Conservation (phyloP, 1,284 basidiomycete genomes). For the Gomphus sp. region DNA sequence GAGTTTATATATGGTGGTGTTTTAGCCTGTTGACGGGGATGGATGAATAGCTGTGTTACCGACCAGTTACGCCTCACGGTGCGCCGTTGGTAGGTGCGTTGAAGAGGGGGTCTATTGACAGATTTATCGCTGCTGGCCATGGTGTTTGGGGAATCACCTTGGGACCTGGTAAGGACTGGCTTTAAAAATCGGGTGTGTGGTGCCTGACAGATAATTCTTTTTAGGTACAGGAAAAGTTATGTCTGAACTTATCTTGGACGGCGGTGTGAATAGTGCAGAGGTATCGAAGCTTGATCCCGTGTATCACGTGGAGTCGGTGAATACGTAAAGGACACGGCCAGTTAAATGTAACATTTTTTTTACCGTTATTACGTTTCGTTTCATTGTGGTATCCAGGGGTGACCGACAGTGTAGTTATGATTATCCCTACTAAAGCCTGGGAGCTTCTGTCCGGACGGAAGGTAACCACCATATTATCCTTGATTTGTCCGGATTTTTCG, state of each 20-base stretch:
- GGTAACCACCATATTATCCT: too few species aligned
- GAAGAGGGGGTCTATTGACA: slow-evolving; percentile 18
- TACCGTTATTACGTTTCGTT: too few species aligned
- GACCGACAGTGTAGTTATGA: too few species aligned
- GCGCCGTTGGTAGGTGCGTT: slow-evolving; percentile 23
- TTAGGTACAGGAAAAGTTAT: slow-evolving; percentile 8
- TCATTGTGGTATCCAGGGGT: too few species aligned
- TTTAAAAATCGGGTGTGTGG: neutral
- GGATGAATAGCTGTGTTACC: slow-evolving; percentile 22
- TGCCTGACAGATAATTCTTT: too few species aligned
- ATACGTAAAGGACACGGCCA: too few species aligned
- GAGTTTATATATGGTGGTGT: too few species aligned
- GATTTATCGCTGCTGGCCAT: slow-evolving; percentile 27
- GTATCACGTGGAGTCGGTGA: neutral
- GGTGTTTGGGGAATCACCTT: slow-evolving; percentile 30
- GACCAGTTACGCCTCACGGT: slow-evolving; percentile 24
- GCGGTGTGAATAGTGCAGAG: neutral
- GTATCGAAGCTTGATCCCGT: slow-evolving; percentile 4
- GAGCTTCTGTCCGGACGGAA: too few species aligned
- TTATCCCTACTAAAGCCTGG: too few species aligned
- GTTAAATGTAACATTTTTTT: too few species aligned
- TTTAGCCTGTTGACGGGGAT: neutral
- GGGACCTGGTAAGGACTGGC: slow-evolving; percentile 22
- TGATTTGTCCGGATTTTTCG: too few species aligned
- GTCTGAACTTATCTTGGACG: slow-evolving; percentile 5